phyloP scores from a whole-genome alignment of 2,329 filamentous ascomycete species.

The Mollisiaceae sp. region DNA sequence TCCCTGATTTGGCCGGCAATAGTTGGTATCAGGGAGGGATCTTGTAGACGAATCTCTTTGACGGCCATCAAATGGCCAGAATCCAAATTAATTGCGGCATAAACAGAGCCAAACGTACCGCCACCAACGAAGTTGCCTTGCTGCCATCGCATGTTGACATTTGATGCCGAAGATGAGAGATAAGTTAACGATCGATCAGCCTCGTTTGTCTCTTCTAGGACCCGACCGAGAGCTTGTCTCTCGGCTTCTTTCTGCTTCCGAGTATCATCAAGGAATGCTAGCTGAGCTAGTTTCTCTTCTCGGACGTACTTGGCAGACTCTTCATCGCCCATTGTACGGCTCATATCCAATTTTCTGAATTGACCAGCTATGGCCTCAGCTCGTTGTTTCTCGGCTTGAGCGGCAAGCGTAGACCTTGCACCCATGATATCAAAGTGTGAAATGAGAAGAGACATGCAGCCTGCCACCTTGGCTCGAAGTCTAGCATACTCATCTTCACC shows the following conservation, averaged over 20 bases:
- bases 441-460: constrained; percentile 96
- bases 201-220: constrained; percentile 93
- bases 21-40: constrained; percentile 92
- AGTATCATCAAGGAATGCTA: constrained; percentile 77
- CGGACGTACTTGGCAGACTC: constrained; percentile 78
- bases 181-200: constrained; percentile 94
- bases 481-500: constrained; percentile 85
- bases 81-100: constrained; percentile 96
- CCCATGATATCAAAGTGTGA: constrained; percentile 99
- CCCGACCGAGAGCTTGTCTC: constrained; percentile 84
- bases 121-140: constrained; percentile 98
- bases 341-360: constrained; percentile 78
- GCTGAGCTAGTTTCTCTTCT: constrained; percentile 73
- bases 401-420: constrained; percentile 88
- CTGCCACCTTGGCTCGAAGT: constrained; percentile 86
- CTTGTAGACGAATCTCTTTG: constrained; percentile 96
- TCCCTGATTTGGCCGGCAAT: constrained; percentile 94
- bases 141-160: constrained; percentile 96
- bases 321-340: constrained; percentile 76
- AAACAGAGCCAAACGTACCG: constrained; percentile 96
- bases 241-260: constrained; percentile 83
- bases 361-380: constrained; percentile 81
- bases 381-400: constrained; percentile 89
- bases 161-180: constrained; percentile 90
- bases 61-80: constrained; percentile 97